Percentiles rank a stretch among this genome's conserved stretches.
Evolutionary conservation across 2,329 filamentous ascomycete genomes (phyloP).

Genomic region (Phyllosticta paracitricarpa): DNA sequence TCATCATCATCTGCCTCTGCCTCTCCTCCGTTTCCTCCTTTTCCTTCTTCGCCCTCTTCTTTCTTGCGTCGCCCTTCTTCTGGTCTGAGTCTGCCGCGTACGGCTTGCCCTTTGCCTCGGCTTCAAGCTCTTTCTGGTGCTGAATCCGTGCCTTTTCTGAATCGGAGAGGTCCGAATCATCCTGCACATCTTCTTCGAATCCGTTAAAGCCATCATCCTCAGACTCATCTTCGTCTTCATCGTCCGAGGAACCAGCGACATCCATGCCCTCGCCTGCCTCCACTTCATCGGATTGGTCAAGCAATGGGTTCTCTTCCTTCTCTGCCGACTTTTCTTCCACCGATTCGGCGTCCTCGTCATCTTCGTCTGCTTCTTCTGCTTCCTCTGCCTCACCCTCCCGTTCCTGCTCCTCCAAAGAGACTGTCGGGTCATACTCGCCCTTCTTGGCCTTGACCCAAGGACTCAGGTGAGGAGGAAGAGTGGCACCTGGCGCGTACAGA

Average conservation of each 20-base stretch:
- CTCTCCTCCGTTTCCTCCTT: constrained; percentile 71
- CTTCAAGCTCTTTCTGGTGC: constrained; percentile 85
- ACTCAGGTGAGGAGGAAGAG: constrained; percentile 86
- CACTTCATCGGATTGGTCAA: constrained; percentile 30
- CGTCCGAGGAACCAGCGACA: constrained; percentile 27
- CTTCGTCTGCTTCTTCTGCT: constrained; percentile 46
- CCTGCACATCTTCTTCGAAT: constrained; percentile 40
- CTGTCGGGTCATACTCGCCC: constrained; percentile 84
- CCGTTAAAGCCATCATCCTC: constrained; percentile 25
- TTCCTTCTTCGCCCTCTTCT: constrained; percentile 51
- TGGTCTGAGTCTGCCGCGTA: constrained; percentile 29
- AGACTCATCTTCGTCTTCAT: constrained; percentile 39
- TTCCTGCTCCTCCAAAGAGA: constrained; percentile 78
- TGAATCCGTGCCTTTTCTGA: constrained; percentile 52
- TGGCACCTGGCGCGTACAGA: constrained; percentile 79
- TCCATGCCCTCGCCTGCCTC: constrained; percentile 43
- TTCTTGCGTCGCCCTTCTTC: constrained; percentile 59
- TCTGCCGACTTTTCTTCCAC: constrained; percentile 27
- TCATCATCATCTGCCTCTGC: constrained; percentile 94
- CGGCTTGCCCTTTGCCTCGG: constrained; percentile 68
- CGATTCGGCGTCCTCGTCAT: constrained; percentile 32
- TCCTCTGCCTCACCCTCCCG: constrained; percentile 73
- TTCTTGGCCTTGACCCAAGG: constrained; percentile 85
- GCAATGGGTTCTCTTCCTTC: constrained; percentile 18
- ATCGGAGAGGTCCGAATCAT: constrained; percentile 41